phyloP scores from a whole-genome alignment of 2,329 filamentous ascomycete genomes.

The Colletotrichum musicola region DNA sequence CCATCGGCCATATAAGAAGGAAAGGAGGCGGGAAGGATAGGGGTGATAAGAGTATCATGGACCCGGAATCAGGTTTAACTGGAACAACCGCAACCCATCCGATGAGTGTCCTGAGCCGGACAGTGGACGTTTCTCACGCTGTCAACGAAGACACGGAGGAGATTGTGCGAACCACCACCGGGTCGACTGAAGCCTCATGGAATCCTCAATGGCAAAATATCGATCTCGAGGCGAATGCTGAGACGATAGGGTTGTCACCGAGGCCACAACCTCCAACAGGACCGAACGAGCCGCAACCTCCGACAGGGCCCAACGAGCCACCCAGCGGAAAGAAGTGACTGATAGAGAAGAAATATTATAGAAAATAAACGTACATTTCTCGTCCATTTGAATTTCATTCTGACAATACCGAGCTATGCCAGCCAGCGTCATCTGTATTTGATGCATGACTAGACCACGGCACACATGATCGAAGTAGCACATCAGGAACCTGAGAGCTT shows the following conservation, averaged over 20 bases:
- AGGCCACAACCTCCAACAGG: not conserved
- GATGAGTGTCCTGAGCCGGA: constrained; percentile 6
- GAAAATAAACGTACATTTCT: no score
- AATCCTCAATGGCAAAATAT: not conserved
- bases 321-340: not conserved
- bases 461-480: no score
- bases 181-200: no score
- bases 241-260: not conserved
- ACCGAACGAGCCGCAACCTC: not conserved
- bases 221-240: not conserved
- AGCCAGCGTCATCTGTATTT: no score
- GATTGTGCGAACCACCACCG: not conserved
- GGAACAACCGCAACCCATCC: constrained; percentile 8
- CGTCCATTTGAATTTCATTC: no score
- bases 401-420: no score
- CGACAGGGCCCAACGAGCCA: not conserved
- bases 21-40: not conserved
- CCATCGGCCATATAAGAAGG: constrained; percentile 9
- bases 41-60: not conserved
- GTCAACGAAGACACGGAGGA: not conserved
- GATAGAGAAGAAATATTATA: no score
- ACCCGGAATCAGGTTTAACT: not conserved
- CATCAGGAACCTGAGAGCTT: no score
- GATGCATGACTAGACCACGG: no score
- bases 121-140: not conserved